These are phyloP conservation scores for Verticillium klebahnii DNA, from an alignment of 2,329 filamentous ascomycete species.

Conservation along the genomic window DNA sequence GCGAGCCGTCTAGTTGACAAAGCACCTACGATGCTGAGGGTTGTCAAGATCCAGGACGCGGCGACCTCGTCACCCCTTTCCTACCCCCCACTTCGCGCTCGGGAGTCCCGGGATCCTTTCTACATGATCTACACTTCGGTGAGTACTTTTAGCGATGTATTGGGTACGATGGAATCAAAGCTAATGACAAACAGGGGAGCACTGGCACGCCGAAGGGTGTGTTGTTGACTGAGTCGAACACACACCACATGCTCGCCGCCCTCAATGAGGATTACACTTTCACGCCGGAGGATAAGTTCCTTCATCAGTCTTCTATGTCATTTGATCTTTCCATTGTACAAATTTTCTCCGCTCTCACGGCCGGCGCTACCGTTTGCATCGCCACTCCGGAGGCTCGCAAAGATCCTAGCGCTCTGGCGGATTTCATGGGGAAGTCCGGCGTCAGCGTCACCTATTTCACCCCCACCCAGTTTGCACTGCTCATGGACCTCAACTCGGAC, in stretches of 20 bases:
- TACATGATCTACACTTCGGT: constrained; percentile 21
- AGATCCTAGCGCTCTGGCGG: constrained; percentile 17
- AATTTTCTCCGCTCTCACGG: constrained; percentile 15
- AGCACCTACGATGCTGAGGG: constrained; percentile 8
- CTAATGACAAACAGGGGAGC: constrained; percentile 12
- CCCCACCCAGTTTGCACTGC: constrained; percentile 16
- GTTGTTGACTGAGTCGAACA: constrained; percentile 17
- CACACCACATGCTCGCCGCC: constrained; percentile 18
- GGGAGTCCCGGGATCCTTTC: constrained; percentile 15
- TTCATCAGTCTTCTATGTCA: constrained; percentile 17
- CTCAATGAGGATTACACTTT: constrained; percentile 17
- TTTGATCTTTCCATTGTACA: constrained; percentile 19
- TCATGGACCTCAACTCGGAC: constrained; percentile 16
- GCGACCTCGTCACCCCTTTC: constrained; percentile 8
- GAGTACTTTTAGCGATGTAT: constrained; percentile 3
- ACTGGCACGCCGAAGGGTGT: constrained; percentile 20
- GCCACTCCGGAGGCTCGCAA: constrained; percentile 18
- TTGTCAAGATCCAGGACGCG: constrained; percentile 15
- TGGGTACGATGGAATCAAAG: neutral
- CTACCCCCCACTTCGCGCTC: constrained; percentile 1
- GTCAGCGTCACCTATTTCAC: constrained; percentile 18
- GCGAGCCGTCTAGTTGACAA: constrained; percentile 13
- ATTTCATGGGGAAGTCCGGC: constrained; percentile 16
- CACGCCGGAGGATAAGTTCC: constrained; percentile 13
- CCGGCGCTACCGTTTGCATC: constrained; percentile 16